Conservation (phyloP, 106 monocot species). For the Hemerocallis citrina region DNA sequence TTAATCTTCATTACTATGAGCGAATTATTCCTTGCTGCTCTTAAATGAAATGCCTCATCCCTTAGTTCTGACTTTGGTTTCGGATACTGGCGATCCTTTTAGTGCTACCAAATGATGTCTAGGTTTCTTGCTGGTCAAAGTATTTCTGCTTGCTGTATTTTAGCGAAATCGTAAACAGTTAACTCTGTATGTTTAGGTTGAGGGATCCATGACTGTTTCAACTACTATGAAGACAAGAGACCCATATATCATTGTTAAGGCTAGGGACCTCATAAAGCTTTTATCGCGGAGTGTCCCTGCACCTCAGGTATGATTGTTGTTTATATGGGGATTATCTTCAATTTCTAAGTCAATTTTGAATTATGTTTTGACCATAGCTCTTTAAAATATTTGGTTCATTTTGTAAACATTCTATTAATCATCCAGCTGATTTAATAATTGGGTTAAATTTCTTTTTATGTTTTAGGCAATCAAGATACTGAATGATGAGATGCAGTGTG, state of each 20-base stretch:
- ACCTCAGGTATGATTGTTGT: slow-evolving; percentile 49
- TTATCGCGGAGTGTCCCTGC: slow-evolving; percentile 95
- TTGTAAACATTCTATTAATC: not conserved
- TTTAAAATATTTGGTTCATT: not conserved
- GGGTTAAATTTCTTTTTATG: not conserved
- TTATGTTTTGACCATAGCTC: not conserved
- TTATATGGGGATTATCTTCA: not conserved
- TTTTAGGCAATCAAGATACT: slow-evolving; percentile 87
- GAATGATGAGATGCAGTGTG: slow-evolving; percentile 95
- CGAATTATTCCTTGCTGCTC: too few relatives aligned
- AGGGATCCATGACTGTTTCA: slow-evolving; percentile 94
- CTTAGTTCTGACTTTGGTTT: too few relatives aligned
- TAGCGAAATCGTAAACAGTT: not conserved
- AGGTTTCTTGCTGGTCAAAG: too few relatives aligned
- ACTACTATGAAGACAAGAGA: slow-evolving; percentile 90
- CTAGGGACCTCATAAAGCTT: slow-evolving; percentile 93
- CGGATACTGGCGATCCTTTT: too few relatives aligned
- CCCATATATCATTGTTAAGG: slow-evolving; percentile 86
- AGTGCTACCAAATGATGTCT: too few relatives aligned
- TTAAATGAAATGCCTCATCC: too few relatives aligned
- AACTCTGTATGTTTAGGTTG: slow-evolving; percentile 42
- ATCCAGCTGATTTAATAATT: slow-evolving; percentile 2
- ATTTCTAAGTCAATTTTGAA: not conserved
- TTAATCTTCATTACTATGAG: not conserved
- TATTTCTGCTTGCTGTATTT: not conserved